These are phyloP conservation scores for Pythium aristosporum DNA, from an alignment of 352 stramenopile species.

Conservation along the genomic window DNA sequence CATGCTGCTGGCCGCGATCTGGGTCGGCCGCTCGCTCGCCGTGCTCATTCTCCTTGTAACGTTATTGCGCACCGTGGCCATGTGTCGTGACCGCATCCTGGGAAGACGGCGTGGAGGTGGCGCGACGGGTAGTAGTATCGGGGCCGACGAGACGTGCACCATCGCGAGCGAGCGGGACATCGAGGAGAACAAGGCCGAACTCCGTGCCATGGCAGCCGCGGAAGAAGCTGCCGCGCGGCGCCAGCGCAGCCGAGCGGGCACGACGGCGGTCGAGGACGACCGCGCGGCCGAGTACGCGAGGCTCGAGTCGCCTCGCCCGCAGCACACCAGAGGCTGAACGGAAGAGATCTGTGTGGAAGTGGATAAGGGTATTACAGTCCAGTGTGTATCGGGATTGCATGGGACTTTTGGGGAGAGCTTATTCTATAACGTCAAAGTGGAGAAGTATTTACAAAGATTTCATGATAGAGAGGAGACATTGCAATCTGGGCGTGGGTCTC, in stretches of 20 bases:
- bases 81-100: background rate
- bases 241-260: background rate
- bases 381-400: too few relatives aligned
- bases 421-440: too few relatives aligned
- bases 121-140: too few relatives aligned
- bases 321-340: background rate
- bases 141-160: background rate
- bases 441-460: too few relatives aligned
- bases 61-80: background rate
- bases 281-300: background rate
- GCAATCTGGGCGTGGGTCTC: too few relatives aligned
- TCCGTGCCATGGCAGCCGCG: background rate
- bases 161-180: constrained; percentile 19
- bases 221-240: background rate
- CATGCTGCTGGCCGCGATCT: constrained; percentile 1
- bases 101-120: background rate
- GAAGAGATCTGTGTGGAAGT: too few relatives aligned
- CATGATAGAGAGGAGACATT: too few relatives aligned
- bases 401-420: too few relatives aligned
- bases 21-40: background rate
- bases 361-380: too few relatives aligned
- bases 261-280: background rate
- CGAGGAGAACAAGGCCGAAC: constrained; percentile 4
- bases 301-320: background rate
- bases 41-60: background rate